phyloP scores from a whole-genome alignment of 2,329 filamentous ascomycete genomes.

The Trichocomaceae sp. region DNA sequence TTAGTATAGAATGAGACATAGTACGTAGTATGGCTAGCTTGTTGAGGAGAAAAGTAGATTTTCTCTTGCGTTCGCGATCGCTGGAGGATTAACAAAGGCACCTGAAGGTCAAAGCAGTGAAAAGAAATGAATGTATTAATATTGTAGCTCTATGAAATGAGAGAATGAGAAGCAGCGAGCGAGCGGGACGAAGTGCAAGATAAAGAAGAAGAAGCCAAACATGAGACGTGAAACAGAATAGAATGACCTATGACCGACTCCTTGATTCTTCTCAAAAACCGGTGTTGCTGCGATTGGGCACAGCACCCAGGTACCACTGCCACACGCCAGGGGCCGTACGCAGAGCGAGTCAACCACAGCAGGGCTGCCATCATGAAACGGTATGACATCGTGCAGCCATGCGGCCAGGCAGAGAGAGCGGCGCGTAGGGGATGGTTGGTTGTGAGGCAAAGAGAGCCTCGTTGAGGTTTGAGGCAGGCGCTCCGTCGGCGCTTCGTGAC shows the following conservation, averaged over 20 bases:
- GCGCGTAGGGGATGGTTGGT: conserved; percentile 11
- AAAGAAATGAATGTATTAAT: background rate
- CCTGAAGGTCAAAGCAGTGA: background rate
- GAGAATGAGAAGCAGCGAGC: background rate
- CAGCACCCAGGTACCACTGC: background rate
- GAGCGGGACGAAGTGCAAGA: background rate
- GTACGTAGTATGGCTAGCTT: conserved; percentile 1
- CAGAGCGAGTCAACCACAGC: background rate
- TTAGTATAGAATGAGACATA: conserved; percentile 12
- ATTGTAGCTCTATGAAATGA: background rate
- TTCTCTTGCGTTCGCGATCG: background rate
- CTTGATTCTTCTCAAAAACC: background rate
- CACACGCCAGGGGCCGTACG: conserved; percentile 8
- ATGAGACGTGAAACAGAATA: background rate
- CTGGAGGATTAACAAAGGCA: background rate
- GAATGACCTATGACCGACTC: background rate
- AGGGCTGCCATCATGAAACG: conserved; percentile 8
- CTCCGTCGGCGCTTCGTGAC: conserved; percentile 8
- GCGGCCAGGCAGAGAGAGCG: background rate
- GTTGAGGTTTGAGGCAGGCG: conserved; percentile 4
- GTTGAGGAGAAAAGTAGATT: background rate
- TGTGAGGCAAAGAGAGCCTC: background rate
- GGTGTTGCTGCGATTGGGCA: conserved; percentile 7
- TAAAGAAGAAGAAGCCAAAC: background rate
- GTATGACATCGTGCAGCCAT: conserved; percentile 5